phyloP scores from a whole-genome alignment of 495 filamentous ascomycete species.

The Aspergillus carlsbadensis region DNA sequence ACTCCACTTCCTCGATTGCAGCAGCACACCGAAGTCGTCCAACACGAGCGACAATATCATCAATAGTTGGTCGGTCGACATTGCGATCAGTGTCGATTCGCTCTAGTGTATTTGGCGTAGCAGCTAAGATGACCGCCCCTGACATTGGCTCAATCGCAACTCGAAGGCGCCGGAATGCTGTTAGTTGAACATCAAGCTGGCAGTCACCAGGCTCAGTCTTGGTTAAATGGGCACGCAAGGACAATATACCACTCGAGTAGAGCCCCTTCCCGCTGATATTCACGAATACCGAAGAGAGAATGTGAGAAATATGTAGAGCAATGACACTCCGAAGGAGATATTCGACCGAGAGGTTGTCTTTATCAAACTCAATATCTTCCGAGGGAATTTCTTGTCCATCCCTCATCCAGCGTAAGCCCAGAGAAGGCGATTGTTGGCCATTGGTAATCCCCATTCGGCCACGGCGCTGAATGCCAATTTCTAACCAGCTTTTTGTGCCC shows the following conservation, averaged over 20 bases:
- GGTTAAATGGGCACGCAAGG: conserved; percentile 54
- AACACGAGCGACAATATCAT: conserved; percentile 52
- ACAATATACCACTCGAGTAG: conserved; percentile 54
- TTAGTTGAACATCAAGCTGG: conserved; percentile 65
- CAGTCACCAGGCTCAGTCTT: conserved; percentile 63
- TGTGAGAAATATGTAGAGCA: conserved; percentile 66
- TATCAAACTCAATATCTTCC: conserved; percentile 61
- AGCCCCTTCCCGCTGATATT: conserved; percentile 55
- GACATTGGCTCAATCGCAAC: conserved; percentile 66
- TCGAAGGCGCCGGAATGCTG: conserved; percentile 52
- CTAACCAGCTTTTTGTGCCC: conserved; percentile 80
- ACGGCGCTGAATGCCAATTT: conserved; percentile 75
- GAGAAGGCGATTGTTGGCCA: conserved; percentile 32
- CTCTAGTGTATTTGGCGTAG: conserved; percentile 46
- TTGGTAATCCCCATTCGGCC: conserved; percentile 27
- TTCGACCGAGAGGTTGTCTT: conserved; percentile 67
- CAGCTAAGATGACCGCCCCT: conserved; percentile 39
- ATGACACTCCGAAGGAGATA: conserved; percentile 69
- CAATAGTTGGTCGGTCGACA: conserved; percentile 47
- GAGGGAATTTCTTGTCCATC: conserved; percentile 71
- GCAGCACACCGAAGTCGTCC: conserved; percentile 56
- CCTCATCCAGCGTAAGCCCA: conserved; percentile 82
- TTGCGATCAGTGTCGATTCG: conserved; percentile 37
- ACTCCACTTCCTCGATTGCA: conserved; percentile 62
- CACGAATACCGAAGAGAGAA: conserved; percentile 59